Base-by-base conservation (phyloP, 225 moss, liverwort and hornwort genomes). In the Marchantia polymorpha region DNA sequence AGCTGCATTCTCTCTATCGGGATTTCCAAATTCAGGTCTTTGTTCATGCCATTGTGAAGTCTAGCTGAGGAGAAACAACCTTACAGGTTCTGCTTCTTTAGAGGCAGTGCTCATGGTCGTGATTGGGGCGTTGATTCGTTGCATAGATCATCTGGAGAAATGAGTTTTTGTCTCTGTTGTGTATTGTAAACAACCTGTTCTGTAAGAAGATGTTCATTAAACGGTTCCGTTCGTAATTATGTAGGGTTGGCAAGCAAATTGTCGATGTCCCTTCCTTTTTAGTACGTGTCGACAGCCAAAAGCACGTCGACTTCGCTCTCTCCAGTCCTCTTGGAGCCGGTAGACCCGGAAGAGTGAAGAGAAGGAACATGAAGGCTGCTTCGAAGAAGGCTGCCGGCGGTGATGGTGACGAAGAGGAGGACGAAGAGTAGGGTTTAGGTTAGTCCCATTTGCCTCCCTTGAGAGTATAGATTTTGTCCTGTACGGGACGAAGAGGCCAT, bases 371-470 rank as follows among this genome's bases (percentile, higher is more conserved):
- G 84, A 94, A 94, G 88, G 88, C 91, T 30, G 92, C 94, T 16
- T 92, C 94, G 4, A 94, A 94, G 92, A 94, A 94, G 85, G 94
- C 94, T 1, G 84, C 94, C 0, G 94, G 92, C 47, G 94, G 94
- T 17, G 92, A 92, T 76, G 90, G 89, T 52, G 91, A 89, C 39
- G 92, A 94, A 75, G 94, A 94, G 82, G 93, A 94, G 77, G 94
- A 92, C 58, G 94, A 94, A 54, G 94, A 94, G 53, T 73, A 73
- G 73, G 52, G 23, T 73, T 53, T 53, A 52, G 52, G 12, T 47
- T 72, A 72, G 72, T 69, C 68, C 68, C 55, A 56, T 23, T 64
- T 64, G 64, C 64, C 64, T 63, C 63, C n/a, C 63, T 63, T 63
- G 63, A 63, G 63, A 63, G 20, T 20, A 63, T 63, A 20, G 22